A percentile compares a stretch with the other conserved stretches of the same genome.
Conservation (phyloP, 257 asterid genomes). For the Misopates orontium region DNA sequence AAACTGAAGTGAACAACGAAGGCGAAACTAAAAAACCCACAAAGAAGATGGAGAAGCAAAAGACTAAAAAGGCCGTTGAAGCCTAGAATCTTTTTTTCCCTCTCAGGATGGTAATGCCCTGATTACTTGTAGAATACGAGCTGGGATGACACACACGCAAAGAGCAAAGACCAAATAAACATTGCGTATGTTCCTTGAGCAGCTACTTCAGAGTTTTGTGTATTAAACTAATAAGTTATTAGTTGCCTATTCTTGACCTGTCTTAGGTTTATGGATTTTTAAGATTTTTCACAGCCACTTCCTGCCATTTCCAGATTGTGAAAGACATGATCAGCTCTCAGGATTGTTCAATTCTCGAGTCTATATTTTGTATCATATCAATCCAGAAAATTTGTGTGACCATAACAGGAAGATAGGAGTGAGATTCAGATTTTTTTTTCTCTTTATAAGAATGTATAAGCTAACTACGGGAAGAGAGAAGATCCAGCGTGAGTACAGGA, state of each 20-base stretch:
- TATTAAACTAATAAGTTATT: no score
- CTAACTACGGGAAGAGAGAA: no score
- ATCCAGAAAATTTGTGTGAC: no score
- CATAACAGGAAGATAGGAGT: no score
- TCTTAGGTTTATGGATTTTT: not conserved
- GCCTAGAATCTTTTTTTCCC: conserved; percentile 42
- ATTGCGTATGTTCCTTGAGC: not conserved
- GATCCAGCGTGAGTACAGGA: no score
- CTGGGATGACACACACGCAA: not conserved
- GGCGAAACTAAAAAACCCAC: conserved; percentile 43
- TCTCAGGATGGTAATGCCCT: not conserved
- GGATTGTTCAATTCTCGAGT: no score
- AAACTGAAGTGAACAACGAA: conserved; percentile 35
- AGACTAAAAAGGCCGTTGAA: conserved; percentile 47
- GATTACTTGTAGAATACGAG: not conserved
- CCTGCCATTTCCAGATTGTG: not conserved
- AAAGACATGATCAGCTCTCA: not conserved
- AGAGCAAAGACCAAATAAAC: not conserved
- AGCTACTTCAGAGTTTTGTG: no score
- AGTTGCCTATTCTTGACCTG: no score
- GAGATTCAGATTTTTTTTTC: no score
- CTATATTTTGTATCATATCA: no score
- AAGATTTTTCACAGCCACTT: not conserved
- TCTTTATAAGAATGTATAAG: no score
- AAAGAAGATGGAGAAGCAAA: conserved; percentile 49